Base-by-base conservation (phyloP, 2,329 filamentous ascomycete genomes). In the Sarocladium strictum region DNA sequence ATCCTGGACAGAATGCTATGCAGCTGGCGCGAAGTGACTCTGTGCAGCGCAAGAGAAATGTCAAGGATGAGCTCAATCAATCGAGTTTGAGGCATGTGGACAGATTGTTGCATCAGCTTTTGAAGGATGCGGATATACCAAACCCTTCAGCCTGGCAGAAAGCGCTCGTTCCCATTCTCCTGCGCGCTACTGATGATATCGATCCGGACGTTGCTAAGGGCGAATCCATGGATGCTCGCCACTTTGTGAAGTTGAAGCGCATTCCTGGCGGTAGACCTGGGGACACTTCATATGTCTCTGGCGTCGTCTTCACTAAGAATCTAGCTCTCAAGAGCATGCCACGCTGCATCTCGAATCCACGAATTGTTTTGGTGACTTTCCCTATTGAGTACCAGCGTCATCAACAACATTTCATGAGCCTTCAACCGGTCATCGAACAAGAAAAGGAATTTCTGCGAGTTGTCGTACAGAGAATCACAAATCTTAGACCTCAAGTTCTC, bases 171-270 rank as follows among this genome's bases (percentile, higher is more conserved):
- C 94, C 94, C 0, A 95, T 99, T 53, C 78, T 99, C 19, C 76
- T 97, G 21, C 88, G 88, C 62, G 94, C 92, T 59, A 95, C 93
- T 0, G 91, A 97, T 60, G 94, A 97, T 65, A 92, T 99, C 3
- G 88, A 95, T 58, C 94, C 94, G 1, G 89, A 97, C 67, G 89
- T 97, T 43, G 87, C 91, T 55, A 82, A 84, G 54, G 92, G 91
- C 26, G 94, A 99, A 67, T 89, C 94, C 65, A 97, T 99, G 78
- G 94, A 99, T 67, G 94, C 99, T 57, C 83, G 94, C 3, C 92
- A 97, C 67, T 99, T 97, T 65, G 90, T 99, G 58, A 99, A 99
- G 67, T 73, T 99, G 27, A 99, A 99, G 68, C 96, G 95, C 66
- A 94, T 99, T 12, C 89, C 92, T 0, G 93, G 94, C 15, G 93